Evolutionary conservation across 768 basidiomycete genomes (phyloP).

Genomic region (Pulveroboletus sp.): DNA sequence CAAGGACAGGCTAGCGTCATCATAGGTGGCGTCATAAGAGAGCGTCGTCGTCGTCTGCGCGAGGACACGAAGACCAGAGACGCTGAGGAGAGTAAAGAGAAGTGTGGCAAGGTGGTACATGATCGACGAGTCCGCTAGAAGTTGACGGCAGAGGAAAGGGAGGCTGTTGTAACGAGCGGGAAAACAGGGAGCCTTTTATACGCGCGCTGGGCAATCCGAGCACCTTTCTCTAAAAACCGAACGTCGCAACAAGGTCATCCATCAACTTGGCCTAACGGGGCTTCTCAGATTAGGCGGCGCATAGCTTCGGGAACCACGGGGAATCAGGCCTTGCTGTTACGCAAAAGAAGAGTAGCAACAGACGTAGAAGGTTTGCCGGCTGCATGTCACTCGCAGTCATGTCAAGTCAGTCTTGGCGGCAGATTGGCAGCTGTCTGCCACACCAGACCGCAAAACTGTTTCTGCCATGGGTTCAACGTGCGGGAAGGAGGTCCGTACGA

Average conservation of each 20-base stretch:
- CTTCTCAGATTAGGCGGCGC: neutral
- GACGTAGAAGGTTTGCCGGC: neutral
- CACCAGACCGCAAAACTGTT: neutral
- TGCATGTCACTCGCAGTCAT: neutral
- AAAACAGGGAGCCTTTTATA: slow-evolving; percentile 18
- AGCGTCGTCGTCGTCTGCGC: slow-evolving; percentile 26
- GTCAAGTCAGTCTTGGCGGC: too few relatives aligned
- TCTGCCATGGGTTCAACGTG: neutral
- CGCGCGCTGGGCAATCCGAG: neutral
- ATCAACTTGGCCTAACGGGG: neutral
- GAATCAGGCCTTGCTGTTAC: neutral
- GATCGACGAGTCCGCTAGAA: neutral
- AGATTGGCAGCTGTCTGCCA: neutral
- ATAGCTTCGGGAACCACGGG: neutral
- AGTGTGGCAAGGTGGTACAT: slow-evolving; percentile 25
- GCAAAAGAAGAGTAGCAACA: neutral
- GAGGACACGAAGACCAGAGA: slow-evolving; percentile 14
- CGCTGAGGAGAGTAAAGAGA: slow-evolving; percentile 10
- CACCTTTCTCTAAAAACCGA: neutral
- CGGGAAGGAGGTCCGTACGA: neutral
- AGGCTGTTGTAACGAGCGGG: neutral
- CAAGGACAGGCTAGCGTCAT: slow-evolving; percentile 26
- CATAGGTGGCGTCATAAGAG: slow-evolving; percentile 37
- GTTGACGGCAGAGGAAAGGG: neutral
- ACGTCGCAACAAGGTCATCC: neutral